A percentile compares a stretch with the other conserved stretches of the same genome.
Conservation (phyloP, 208 protist species). For the Trypanosoma vivax region DNA sequence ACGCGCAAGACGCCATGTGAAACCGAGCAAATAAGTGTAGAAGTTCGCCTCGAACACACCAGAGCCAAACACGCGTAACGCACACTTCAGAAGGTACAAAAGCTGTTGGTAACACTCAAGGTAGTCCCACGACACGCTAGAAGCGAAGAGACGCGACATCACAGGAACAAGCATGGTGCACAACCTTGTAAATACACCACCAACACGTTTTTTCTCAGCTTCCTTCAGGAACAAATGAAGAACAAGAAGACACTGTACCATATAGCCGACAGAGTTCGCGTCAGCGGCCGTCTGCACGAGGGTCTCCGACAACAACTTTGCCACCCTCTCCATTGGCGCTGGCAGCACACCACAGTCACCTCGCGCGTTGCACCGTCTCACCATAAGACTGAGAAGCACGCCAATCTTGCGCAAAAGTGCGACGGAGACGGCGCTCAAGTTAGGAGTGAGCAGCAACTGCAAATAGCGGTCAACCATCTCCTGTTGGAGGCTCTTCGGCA, state of each 20-base stretch:
- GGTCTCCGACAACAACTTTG: constrained; percentile 22
- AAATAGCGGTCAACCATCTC: constrained; percentile 34
- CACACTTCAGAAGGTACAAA: constrained; percentile 70
- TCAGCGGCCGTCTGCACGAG: background rate
- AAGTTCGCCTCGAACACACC: constrained; percentile 62
- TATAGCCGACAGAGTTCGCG: background rate
- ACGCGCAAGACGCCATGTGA: constrained; percentile 40
- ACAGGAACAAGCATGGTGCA: constrained; percentile 33
- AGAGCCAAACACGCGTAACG: constrained; percentile 58
- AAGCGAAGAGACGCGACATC: constrained; percentile 48
- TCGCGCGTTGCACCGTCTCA: constrained; percentile 22
- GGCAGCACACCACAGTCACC: constrained; percentile 29
- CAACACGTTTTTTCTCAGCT: constrained; percentile 36
- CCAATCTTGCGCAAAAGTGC: constrained; percentile 55
- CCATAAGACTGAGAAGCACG: constrained; percentile 51
- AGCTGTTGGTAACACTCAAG: constrained; percentile 30
- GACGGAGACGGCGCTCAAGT: constrained; percentile 17
- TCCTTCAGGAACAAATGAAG: constrained; percentile 72
- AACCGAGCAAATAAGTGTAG: constrained; percentile 37
- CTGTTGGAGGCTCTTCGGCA: constrained; percentile 27
- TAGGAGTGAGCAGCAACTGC: constrained; percentile 22
- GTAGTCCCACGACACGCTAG: constrained; percentile 13
- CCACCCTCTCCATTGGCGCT: constrained; percentile 24
- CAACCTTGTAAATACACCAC: constrained; percentile 38
- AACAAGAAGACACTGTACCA: constrained; percentile 36